Evolutionary conservation across 2,329 filamentous ascomycete species (phyloP).

Genomic region (Sporothrix euskadiensis): DNA sequence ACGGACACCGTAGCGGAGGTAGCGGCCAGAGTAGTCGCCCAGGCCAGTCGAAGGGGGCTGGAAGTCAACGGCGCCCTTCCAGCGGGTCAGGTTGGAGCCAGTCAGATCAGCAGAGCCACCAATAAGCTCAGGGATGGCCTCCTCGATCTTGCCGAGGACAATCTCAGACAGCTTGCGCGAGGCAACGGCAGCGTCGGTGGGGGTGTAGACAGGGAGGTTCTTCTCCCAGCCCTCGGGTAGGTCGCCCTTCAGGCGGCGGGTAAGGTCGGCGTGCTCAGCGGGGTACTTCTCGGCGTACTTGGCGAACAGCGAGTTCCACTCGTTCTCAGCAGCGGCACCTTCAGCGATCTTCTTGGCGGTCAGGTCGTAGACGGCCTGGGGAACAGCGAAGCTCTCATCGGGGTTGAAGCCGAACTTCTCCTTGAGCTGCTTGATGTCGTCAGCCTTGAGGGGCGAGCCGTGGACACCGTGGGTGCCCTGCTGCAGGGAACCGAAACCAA

Average conservation of each 20-base stretch:
- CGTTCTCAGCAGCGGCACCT: slow-evolving; percentile 84
- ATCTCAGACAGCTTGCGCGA: slow-evolving; percentile 96
- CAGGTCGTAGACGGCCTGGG: slow-evolving; percentile 89
- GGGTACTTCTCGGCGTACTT: slow-evolving; percentile 81
- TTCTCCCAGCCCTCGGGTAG: slow-evolving; percentile 98
- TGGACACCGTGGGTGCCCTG: slow-evolving; percentile 95
- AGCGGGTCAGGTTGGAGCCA: slow-evolving; percentile 96
- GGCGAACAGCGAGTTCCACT: slow-evolving; percentile 92
- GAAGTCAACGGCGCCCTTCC: slow-evolving; percentile 97
- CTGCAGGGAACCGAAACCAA: slow-evolving; percentile 90
- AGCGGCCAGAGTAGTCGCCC: slow-evolving; percentile 83
- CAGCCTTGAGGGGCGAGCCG: slow-evolving; percentile 91
- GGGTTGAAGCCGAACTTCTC: slow-evolving; percentile 94
- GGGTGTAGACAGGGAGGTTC: slow-evolving; percentile 85
- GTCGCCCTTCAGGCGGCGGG: slow-evolving; percentile 75
- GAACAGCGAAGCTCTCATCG: slow-evolving; percentile 86
- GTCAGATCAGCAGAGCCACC: slow-evolving; percentile 98
- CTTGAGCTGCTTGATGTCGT: slow-evolving; percentile 94
- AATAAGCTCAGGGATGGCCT: slow-evolving; percentile 81
- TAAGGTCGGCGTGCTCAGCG: slow-evolving; percentile 75
- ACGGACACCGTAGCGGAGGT: slow-evolving; percentile 88
- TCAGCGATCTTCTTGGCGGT: slow-evolving; percentile 83
- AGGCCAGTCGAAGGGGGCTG: slow-evolving; percentile 84
- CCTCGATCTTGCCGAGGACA: slow-evolving; percentile 85
- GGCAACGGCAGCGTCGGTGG: slow-evolving; percentile 78